A percentile compares a stretch with the other conserved stretches of the same genome.
Evolutionary conservation across 164 flowering plant species (phyloP).

Genomic region (Cinnamomum micranthum): DNA sequence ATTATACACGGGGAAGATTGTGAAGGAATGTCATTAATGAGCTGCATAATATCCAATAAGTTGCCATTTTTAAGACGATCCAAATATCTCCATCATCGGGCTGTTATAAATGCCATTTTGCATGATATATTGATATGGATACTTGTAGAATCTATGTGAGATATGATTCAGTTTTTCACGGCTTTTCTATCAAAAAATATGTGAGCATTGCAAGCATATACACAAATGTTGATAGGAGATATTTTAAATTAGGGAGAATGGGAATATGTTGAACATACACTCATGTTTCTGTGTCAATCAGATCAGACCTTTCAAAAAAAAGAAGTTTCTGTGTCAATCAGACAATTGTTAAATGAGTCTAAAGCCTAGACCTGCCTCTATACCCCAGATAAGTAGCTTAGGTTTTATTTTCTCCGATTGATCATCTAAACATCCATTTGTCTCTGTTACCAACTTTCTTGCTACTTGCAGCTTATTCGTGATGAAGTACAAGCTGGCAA

Average conservation of each 20-base stretch:
- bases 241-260: neutral
- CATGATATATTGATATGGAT: too few relatives aligned
- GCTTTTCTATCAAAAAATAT: too few relatives aligned
- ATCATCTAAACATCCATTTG: neutral
- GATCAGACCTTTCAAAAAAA: slow-evolving; percentile 8
- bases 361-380: neutral
- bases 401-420: neutral
- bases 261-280: too few relatives aligned
- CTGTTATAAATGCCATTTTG: too few relatives aligned
- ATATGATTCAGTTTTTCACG: too few relatives aligned
- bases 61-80: too few relatives aligned
- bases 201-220: neutral
- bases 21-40: too few relatives aligned
- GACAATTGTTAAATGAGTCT: neutral
- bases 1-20: too few relatives aligned
- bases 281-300: too few relatives aligned
- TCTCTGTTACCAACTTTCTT: slow-evolving; percentile 1
- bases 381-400: neutral
- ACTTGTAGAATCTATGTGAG: too few relatives aligned
- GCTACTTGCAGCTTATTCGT: slow-evolving; percentile 58
- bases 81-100: too few relatives aligned
- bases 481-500: slow-evolving; percentile 87
- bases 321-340: neutral
- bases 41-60: too few relatives aligned
- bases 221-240: neutral